Evolutionary conservation across 2,329 filamentous ascomycete genomes (phyloP).

Genomic region (Pseudogymnoascus sp.): DNA sequence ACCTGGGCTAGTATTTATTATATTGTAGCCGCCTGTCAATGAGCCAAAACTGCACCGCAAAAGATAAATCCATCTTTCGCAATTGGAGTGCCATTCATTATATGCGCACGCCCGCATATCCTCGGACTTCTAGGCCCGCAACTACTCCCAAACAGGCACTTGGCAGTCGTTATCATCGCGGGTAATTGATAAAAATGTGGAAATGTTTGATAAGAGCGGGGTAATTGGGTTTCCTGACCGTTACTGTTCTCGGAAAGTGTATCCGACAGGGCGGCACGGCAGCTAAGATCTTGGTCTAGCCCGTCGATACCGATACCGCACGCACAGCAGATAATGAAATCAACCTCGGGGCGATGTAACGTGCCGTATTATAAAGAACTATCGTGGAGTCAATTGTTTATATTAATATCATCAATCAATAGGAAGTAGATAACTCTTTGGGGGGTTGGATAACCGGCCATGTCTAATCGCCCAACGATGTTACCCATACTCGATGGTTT

Average conservation of each 20-base stretch:
- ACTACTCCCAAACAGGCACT: not conserved
- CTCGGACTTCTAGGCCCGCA: not conserved
- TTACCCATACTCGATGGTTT: not conserved
- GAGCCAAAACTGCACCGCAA: not conserved
- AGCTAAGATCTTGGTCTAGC: not conserved
- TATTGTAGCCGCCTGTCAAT: not conserved
- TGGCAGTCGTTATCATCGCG: constrained; percentile 16
- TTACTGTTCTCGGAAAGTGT: not conserved
- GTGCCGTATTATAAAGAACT: not conserved
- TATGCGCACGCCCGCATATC: not conserved
- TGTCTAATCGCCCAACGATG: not conserved
- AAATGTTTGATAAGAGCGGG: constrained; percentile 8
- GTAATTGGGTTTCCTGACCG: constrained; percentile 9
- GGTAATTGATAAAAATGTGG: constrained; percentile 12
- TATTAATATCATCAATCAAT: not conserved
- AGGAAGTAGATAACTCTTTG: not conserved
- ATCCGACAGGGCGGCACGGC: constrained; percentile 4
- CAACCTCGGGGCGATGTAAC: not conserved
- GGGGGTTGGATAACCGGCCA: not conserved
- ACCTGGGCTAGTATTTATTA: not conserved
- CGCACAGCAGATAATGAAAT: not conserved
- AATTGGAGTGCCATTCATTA: not conserved
- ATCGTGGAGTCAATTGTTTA: not conserved
- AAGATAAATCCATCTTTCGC: not conserved
- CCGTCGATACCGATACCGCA: not conserved